A percentile compares a stretch with the other conserved stretches of the same genome.
These are phyloP conservation scores for Pseudoperonospora humuli DNA, from an alignment of 352 stramenopile species.

Conservation along the genomic window DNA sequence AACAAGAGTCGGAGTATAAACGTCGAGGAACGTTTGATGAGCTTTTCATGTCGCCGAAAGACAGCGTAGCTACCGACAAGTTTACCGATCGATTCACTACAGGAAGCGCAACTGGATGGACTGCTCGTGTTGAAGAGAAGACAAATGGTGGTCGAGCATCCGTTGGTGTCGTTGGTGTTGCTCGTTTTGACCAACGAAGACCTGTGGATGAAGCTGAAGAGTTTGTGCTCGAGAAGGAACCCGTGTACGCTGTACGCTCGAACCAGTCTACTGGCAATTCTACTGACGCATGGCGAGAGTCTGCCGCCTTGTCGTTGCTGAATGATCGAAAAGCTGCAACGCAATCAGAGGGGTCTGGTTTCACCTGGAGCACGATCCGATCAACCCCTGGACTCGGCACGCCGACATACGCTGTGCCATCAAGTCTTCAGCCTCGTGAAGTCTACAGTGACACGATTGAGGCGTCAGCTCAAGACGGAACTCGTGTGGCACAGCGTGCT, in stretches of 20 bases:
- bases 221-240: constrained; percentile 8
- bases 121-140: constrained; percentile 7
- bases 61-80: not conserved
- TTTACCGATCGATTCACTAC: constrained; percentile 6
- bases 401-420: constrained; percentile 38
- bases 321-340: constrained; percentile 11
- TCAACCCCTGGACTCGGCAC: constrained; percentile 17
- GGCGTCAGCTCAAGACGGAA: constrained; percentile 6
- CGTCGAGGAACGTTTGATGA: constrained; percentile 69
- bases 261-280: constrained; percentile 1
- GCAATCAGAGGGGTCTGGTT: constrained; percentile 11
- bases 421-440: constrained; percentile 19
- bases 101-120: constrained; percentile 6
- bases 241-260: not conserved
- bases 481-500: constrained; percentile 1
- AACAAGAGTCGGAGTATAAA: constrained; percentile 18
- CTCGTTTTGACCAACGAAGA: constrained; percentile 43
- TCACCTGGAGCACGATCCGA: constrained; percentile 36
- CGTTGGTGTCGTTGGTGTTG: constrained; percentile 26
- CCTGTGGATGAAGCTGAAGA: constrained; percentile 24
- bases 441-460: constrained; percentile 5
- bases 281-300: constrained; percentile 17
- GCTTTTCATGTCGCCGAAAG: constrained; percentile 61
- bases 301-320: constrained; percentile 14
- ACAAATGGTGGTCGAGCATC: not conserved